Evolutionary conservation across 192 early-diverging fungal species (phyloP), one percentile per base, ranked within the genome.

Genomic region (Coemansia sp.): DNA sequence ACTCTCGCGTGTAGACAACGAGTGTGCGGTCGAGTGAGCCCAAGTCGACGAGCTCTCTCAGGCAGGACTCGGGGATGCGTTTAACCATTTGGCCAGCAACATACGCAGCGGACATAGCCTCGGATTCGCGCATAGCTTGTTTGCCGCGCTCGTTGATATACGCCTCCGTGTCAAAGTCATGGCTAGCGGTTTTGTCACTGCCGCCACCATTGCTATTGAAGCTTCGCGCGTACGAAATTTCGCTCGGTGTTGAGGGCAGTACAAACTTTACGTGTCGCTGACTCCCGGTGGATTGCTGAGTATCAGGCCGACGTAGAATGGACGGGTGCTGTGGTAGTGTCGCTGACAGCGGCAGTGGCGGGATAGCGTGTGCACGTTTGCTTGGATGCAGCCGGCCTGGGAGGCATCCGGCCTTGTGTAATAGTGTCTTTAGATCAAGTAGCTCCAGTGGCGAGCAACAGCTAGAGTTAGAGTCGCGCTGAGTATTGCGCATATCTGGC

Each of bases 1-100:
- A 27, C 20, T 75, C 64, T 41, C 73, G 58, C 3, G 63, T 34
- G 20, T 73, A 73, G 29, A 41, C 56, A 2, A 63, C 16, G 29
- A 75, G 44, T 22, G 75, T 22, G 10, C 78, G 56, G 61, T 75
- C 67, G 1, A 81, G 70, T 4, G 78, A 52, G 29, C 78, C 78
- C 32, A 73, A 45, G 38, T 65, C 73, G 1, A 71, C 20, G 15
- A 81, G 67, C 61, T 81, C 78, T 24, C 43, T 41, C 35, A 81
- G 34, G 22, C 73, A 75, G 39, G 40, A 49, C 9, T 53, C 39
- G 3, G 78, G 73, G 40, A 81, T 75, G 11, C 20, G 67, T 55
- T 70, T 69, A 35, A 75, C 78, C 22, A 61, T 44, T 32, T 62
- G 37, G 1, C 34, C 40, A 27, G 70, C 58, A 34, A 32, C 15